These are phyloP conservation scores for Delonix regia DNA, from an alignment of 306 rosid species.

Conservation along the genomic window DNA sequence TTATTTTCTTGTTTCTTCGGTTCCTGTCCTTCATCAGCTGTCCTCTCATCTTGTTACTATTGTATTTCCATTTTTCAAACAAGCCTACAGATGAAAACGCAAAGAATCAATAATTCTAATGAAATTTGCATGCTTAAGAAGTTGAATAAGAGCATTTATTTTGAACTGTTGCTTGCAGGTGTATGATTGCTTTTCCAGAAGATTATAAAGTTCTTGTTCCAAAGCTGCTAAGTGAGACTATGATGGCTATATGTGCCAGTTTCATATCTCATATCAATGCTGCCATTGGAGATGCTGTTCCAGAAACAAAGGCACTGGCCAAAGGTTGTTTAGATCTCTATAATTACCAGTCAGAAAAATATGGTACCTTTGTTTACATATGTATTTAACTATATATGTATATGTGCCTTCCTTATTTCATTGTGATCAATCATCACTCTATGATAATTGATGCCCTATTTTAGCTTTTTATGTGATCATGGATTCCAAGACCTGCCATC, in stretches of 20 bases:
- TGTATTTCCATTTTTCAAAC: constrained; percentile 19
- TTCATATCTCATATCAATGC: constrained; percentile 84
- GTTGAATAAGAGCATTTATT: constrained; percentile 25
- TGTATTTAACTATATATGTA: neutral
- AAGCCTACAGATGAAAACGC: neutral
- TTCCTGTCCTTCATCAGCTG: neutral
- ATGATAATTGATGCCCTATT: neutral
- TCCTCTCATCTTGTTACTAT: constrained; percentile 18
- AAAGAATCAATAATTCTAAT: constrained; percentile 26
- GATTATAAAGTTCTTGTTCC: constrained; percentile 87
- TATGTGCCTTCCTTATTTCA: neutral
- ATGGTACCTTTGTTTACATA: neutral
- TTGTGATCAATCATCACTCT: constrained; percentile 2
- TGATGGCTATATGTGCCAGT: constrained; percentile 78
- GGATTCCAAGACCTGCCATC: constrained; percentile 15
- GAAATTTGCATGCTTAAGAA: constrained; percentile 4
- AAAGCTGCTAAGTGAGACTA: constrained; percentile 79
- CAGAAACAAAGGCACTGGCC: constrained; percentile 91
- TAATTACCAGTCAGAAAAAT: constrained; percentile 10
- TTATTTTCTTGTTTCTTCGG: neutral
- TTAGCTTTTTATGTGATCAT: neutral
- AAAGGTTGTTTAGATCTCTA: constrained; percentile 65
- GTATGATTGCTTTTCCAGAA: constrained; percentile 87
- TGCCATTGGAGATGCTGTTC: constrained; percentile 86
- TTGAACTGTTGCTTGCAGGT: constrained; percentile 62